Base-by-base conservation (phyloP, 352 stramenopile genomes). In the Thraustochytrium striatum region DNA sequence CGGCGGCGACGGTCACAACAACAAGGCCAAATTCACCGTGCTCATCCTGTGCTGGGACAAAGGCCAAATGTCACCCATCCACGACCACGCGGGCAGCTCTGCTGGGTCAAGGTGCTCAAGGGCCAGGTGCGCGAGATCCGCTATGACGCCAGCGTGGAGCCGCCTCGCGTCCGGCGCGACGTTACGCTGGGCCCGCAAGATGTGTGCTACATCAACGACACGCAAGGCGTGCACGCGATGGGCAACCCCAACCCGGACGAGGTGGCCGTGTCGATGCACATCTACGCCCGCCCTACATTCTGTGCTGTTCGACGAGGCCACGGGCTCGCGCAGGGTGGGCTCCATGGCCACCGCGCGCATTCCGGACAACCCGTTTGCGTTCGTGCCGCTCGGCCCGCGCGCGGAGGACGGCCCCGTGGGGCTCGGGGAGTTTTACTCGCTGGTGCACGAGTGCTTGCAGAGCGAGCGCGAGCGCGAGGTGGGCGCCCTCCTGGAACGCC, bases 181-280 rank as follows among this genome's bases (percentile, higher is more conserved):
- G 83, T 85, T 38, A 88, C 88, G n/a, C 33, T 47, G 3, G 7
- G 7, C 32, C 43, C 72, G 7, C 44, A 75, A 25, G 65, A 38
- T 2, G 89, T 92, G 43, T 91, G 87, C 0, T 94, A 93, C 85
- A 94, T 94, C 88, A 87, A 93, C 84, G 87, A 94, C 85, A 91
- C 90, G 59, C 85, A 91, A 25, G 90, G 90, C 35, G 81, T 94
- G 25, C 90, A 94, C 88, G 91, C 91, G 61, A 87, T 94, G 41
- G 88, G 89, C 43, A 94, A 94, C 82, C 88, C 89, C 19, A 81
- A 87, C 53, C 44, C 73, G 7, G 84, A 90, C 62, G 73, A 86
- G n/a, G 87, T 91, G 50, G 89, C 90, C 44, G 90, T 93, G 79
- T 92, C 89, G 3, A 87, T 94, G 83, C 90, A 94, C 78, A 72